phyloP scores from a whole-genome alignment of 164 flowering plant genomes.

The Chloranthus sessilifolius region DNA sequence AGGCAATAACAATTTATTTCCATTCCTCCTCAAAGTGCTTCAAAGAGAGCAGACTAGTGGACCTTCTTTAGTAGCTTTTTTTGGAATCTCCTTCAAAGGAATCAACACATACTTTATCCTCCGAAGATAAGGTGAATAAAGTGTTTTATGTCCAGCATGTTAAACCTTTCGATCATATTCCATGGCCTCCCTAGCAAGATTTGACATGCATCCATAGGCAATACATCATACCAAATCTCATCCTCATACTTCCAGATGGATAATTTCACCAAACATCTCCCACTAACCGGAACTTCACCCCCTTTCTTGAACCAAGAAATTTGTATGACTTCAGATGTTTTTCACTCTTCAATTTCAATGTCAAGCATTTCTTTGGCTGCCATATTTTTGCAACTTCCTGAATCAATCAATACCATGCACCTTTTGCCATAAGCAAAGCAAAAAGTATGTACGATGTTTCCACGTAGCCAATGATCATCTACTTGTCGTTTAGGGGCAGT shows the following conservation, averaged over 20 bases:
- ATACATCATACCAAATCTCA: neutral
- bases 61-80: too few species aligned
- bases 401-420: neutral
- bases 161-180: neutral
- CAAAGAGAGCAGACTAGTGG: neutral
- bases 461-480: neutral
- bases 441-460: neutral
- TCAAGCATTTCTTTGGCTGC: neutral
- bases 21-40: neutral
- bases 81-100: neutral
- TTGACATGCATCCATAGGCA: slow-evolving; percentile 6
- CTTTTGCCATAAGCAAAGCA: neutral
- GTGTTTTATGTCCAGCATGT: neutral
- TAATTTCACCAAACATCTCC: slow-evolving; percentile 2
- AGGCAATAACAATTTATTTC: neutral
- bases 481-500: neutral
- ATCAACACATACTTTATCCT: neutral
- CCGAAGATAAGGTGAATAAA: neutral
- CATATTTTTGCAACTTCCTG: slow-evolving; percentile 1
- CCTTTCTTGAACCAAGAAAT: too few species aligned
- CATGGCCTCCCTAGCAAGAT: neutral
- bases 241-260: neutral
- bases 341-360: neutral
- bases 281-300: neutral
- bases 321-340: neutral